A percentile compares a stretch with the other conserved stretches of the same genome.
phyloP scores from a whole-genome alignment of 352 stramenopile genomes.

The Phytophthora chlamydospora region DNA sequence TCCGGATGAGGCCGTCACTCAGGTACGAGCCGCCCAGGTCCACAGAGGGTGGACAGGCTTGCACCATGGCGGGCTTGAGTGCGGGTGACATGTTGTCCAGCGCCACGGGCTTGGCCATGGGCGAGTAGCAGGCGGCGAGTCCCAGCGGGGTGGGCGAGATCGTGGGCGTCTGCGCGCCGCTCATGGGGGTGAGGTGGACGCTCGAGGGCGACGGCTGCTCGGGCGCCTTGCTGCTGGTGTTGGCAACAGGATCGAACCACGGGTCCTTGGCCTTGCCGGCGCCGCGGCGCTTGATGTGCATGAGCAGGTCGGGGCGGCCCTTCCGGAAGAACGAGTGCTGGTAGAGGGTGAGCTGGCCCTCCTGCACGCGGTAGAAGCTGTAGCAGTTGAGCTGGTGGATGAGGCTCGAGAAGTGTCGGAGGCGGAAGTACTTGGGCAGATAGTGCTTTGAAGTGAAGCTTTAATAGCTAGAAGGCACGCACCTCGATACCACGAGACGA shows the following conservation, averaged over 20 bases:
- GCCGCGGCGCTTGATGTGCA: slow-evolving; percentile 85
- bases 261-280: slow-evolving; percentile 87
- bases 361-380: slow-evolving; percentile 91
- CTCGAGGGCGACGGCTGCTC: slow-evolving; percentile 1
- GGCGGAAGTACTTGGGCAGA: slow-evolving; percentile 91
- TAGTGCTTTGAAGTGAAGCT: slow-evolving; percentile 54
- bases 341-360: slow-evolving; percentile 86
- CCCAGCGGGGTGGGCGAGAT: slow-evolving; percentile 36
- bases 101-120: slow-evolving; percentile 76
- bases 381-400: slow-evolving; percentile 94
- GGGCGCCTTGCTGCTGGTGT: slow-evolving; percentile 31
- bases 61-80: slow-evolving; percentile 74
- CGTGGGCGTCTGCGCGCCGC: slow-evolving; percentile 25
- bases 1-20: slow-evolving; percentile 46
- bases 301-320: slow-evolving; percentile 74
- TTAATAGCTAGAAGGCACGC: neutral
- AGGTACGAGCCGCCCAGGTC: slow-evolving; percentile 54
- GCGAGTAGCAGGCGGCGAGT: slow-evolving; percentile 71
- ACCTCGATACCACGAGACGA: slow-evolving; percentile 85
- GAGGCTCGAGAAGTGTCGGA: slow-evolving; percentile 87
- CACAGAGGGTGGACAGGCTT: slow-evolving; percentile 53
- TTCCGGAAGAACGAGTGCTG: slow-evolving; percentile 89
- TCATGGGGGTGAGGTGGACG: slow-evolving; percentile 14
- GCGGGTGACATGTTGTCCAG: slow-evolving; percentile 88
- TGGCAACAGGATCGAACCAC: slow-evolving; percentile 78